These are phyloP conservation scores for Grigorovia humatica DNA, from an alignment of 805 yeast species.

Conservation along the genomic window DNA sequence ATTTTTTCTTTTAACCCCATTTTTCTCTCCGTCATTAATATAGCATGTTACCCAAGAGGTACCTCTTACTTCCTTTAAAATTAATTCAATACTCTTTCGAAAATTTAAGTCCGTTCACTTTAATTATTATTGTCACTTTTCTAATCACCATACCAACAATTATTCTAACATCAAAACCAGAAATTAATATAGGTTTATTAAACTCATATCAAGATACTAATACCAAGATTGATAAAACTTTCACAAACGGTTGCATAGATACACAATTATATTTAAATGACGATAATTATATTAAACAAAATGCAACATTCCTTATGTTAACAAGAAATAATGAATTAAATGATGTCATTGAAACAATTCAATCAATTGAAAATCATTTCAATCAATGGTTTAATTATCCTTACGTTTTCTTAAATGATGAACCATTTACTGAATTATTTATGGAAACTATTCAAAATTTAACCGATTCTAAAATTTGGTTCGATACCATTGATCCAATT, in stretches of 20 bases:
- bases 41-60: background rate
- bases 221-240: constrained; percentile 34
- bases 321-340: constrained; percentile 72
- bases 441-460: constrained; percentile 38
- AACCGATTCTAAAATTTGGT: constrained; percentile 55
- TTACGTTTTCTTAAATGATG: constrained; percentile 82
- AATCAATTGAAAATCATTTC: constrained; percentile 73
- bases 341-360: constrained; percentile 67
- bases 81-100: background rate
- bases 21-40: too few relatives aligned
- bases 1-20: too few relatives aligned
- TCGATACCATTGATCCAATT: constrained; percentile 50
- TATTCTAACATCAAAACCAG: background rate
- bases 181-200: background rate
- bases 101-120: constrained; percentile 2
- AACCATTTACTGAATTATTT: constrained; percentile 58
- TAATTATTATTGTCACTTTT: constrained; percentile 2
- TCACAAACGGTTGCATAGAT: constrained; percentile 49
- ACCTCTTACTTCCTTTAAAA: background rate
- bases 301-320: constrained; percentile 76
- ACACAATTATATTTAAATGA: constrained; percentile 26
- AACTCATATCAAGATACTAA: constrained; percentile 12
- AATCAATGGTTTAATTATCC: constrained; percentile 93
- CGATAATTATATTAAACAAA: constrained; percentile 38
- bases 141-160: constrained; percentile 4